Evolutionary conservation across 2,329 filamentous ascomycete species (phyloP).

Genomic region (Colletotrichum spinosum): DNA sequence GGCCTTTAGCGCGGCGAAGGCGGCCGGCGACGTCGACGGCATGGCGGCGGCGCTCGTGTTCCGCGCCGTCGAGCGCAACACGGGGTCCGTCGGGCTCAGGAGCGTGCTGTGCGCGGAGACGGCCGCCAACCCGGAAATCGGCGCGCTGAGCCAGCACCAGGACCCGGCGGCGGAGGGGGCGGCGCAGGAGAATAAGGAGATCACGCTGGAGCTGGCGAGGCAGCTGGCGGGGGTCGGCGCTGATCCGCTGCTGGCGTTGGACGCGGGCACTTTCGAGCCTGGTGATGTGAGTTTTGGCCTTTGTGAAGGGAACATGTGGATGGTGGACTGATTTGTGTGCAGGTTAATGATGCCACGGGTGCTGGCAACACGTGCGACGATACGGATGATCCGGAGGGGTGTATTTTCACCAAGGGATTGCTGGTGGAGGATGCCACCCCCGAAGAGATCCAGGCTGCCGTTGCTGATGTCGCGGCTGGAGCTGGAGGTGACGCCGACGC

Average conservation of each 20-base stretch:
- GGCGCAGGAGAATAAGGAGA: slow-evolving; percentile 68
- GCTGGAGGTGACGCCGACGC: slow-evolving; percentile 37
- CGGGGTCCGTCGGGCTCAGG: slow-evolving; percentile 65
- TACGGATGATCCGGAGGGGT: slow-evolving; percentile 59
- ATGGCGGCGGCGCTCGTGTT: slow-evolving; percentile 66
- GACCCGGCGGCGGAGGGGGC: slow-evolving; percentile 72
- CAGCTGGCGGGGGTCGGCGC: slow-evolving; percentile 72
- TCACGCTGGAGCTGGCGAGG: slow-evolving; percentile 68
- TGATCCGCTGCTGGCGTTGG: slow-evolving; percentile 70
- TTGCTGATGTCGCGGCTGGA: slow-evolving; percentile 48
- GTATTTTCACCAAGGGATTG: slow-evolving; percentile 65
- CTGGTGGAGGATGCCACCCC: slow-evolving; percentile 65
- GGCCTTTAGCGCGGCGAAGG: slow-evolving; percentile 72
- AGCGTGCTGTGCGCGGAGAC: slow-evolving; percentile 67
- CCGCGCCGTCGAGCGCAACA: slow-evolving; percentile 70
- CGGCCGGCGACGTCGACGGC: slow-evolving; percentile 61
- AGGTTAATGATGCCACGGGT: slow-evolving; percentile 39
- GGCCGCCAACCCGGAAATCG: slow-evolving; percentile 74
- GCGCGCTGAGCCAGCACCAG: slow-evolving; percentile 73
- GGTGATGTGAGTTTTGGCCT: slow-evolving; percentile 57
- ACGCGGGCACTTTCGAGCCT: slow-evolving; percentile 72
- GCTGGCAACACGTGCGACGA: slow-evolving; percentile 59
- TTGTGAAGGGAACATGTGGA: neutral
- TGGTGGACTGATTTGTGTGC: neutral
- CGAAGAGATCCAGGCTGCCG: slow-evolving; percentile 63